Conservation (phyloP, 2,329 filamentous ascomycete species). For the Pseudogymnoascus verrucosus region DNA sequence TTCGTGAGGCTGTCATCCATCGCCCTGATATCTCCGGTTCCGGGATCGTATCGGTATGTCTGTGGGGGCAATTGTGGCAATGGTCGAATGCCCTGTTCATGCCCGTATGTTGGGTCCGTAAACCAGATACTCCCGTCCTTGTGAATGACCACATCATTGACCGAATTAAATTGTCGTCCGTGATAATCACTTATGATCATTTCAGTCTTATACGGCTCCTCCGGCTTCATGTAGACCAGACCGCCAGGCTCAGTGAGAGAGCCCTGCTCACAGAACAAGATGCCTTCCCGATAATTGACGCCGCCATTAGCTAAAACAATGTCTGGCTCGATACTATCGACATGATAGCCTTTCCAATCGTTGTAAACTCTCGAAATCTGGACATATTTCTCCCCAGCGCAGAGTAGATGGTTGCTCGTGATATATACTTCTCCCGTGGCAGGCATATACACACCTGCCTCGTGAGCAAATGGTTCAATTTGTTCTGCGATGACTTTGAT, state of each 20-base stretch:
- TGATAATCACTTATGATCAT: constrained; percentile 51
- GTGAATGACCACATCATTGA: constrained; percentile 51
- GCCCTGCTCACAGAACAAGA: constrained; percentile 23
- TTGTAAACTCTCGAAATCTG: constrained; percentile 18
- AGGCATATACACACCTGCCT: constrained; percentile 42
- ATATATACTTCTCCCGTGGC: constrained; percentile 15
- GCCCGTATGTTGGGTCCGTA: constrained; percentile 54
- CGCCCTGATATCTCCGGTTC: constrained; percentile 42
- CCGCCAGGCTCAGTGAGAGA: constrained; percentile 12
- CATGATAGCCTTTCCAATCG: constrained; percentile 36
- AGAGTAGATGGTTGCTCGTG: constrained; percentile 14
- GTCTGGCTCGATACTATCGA: constrained; percentile 19
- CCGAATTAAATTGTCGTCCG: constrained; percentile 49
- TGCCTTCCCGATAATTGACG: constrained; percentile 19
- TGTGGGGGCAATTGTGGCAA: constrained; percentile 46
- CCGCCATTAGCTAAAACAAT: constrained; percentile 18
- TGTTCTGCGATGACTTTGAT: constrained; percentile 36
- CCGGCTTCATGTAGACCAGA: constrained; percentile 17
- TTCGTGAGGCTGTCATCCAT: constrained; percentile 50
- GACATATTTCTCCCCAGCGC: constrained; percentile 11
- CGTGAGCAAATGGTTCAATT: constrained; percentile 36
- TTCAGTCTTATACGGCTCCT: constrained; percentile 18
- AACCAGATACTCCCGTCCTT: constrained; percentile 54
- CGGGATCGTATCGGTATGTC: constrained; percentile 48
- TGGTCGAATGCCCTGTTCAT: constrained; percentile 49